Conservation (phyloP, 371 early-diverging fungal species). For the Rhizopus microsporus region DNA sequence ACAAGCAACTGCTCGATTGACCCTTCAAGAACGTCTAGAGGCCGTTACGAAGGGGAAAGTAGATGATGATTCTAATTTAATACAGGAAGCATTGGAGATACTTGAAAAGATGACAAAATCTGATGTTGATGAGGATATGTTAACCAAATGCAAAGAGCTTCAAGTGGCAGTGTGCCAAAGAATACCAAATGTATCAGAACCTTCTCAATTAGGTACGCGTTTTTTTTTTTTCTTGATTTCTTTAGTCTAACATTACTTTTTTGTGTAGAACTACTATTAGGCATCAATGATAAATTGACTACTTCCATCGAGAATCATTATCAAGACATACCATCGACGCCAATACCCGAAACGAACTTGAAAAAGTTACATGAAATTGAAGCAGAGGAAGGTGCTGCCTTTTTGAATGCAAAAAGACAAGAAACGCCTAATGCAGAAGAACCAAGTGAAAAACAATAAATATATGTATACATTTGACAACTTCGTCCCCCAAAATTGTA, state of each 20-base stretch:
- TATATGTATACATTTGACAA: no score
- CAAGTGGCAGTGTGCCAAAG: slow-evolving; percentile 33
- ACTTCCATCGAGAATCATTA: slow-evolving; percentile 26
- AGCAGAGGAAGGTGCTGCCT: slow-evolving; percentile 48
- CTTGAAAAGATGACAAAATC: slow-evolving; percentile 11
- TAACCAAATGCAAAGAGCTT: slow-evolving; percentile 28
- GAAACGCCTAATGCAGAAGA: neutral
- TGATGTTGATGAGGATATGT: slow-evolving; percentile 3
- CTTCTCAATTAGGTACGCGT: slow-evolving; percentile 44
- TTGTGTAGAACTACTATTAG: slow-evolving; percentile 31
- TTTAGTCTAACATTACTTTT: neutral
- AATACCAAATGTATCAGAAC: slow-evolving; percentile 35
- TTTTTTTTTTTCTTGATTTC: neutral
- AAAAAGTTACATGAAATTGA: slow-evolving; percentile 42
- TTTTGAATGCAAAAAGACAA: slow-evolving; percentile 26
- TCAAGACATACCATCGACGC: slow-evolving; percentile 11
- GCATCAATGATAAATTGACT: slow-evolving; percentile 41
- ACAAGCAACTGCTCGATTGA: slow-evolving; percentile 42
- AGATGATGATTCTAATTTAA: slow-evolving; percentile 8
- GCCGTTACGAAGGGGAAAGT: slow-evolving; percentile 24
- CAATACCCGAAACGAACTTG: slow-evolving; percentile 11
- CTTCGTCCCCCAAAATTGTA: no score
- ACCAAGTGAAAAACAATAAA: neutral
- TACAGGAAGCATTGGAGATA: slow-evolving; percentile 5
- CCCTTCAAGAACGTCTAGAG: slow-evolving; percentile 46